Conservation (phyloP, 2,329 filamentous ascomycete genomes). For the Monosporascus cannonballus region DNA sequence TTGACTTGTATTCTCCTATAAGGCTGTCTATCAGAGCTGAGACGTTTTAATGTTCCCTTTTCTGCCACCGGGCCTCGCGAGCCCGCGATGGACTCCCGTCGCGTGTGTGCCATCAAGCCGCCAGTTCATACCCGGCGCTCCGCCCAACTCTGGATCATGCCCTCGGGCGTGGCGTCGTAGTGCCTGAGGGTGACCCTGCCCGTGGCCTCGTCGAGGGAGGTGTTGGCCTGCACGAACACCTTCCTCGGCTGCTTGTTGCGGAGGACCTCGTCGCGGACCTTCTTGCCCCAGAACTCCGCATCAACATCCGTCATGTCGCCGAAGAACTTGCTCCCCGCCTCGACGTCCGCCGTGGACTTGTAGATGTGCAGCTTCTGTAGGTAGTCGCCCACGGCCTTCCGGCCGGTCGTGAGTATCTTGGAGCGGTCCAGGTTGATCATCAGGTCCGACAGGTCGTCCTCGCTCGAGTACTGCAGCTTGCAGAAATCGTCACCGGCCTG, state of each 20-base stretch:
- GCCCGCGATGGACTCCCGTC: not conserved
- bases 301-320: conserved; percentile 77
- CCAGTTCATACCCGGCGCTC: conserved; percentile 45
- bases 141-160: conserved; percentile 78
- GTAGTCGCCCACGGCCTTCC: conserved; percentile 76
- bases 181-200: conserved; percentile 74
- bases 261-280: conserved; percentile 70
- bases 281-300: conserved; percentile 74
- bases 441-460: conserved; percentile 70
- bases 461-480: conserved; percentile 62
- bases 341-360: conserved; percentile 82
- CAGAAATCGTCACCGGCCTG: conserved; percentile 83
- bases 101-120: too few species aligned
- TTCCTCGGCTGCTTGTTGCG: conserved; percentile 77
- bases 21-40: too few species aligned
- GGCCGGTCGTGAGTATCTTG: conserved; percentile 79
- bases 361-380: conserved; percentile 89
- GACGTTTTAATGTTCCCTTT: too few species aligned
- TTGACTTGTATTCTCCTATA: too few species aligned
- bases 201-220: conserved; percentile 59
- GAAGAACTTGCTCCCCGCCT: conserved; percentile 73
- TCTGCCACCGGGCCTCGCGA: too few species aligned
- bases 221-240: conserved; percentile 94
- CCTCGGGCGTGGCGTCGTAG: conserved; percentile 75
- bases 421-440: conserved; percentile 76